Conservation (phyloP, 2,329 filamentous ascomycete genomes). For the Coniochaeta pulveracea region DNA sequence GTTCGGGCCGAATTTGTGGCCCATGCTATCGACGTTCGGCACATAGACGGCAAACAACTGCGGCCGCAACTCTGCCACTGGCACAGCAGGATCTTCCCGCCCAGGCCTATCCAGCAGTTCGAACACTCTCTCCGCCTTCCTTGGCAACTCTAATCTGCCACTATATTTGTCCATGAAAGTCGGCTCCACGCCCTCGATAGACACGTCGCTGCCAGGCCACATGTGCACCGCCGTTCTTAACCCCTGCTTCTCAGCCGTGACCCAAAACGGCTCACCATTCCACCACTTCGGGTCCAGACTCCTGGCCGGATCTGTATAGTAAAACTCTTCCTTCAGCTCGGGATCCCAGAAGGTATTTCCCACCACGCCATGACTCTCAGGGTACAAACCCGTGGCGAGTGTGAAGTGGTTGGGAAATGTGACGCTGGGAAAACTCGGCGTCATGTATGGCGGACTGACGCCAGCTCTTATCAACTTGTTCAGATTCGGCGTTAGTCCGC, state of each 20-base stretch:
- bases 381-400: constrained; percentile 81
- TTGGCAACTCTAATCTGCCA: constrained; percentile 57
- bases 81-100: constrained; percentile 42
- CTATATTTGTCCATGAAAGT: constrained; percentile 80
- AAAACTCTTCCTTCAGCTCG: constrained; percentile 64
- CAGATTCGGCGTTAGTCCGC: constrained; percentile 72
- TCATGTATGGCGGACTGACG: constrained; percentile 85
- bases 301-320: constrained; percentile 64
- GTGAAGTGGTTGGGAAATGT: constrained; percentile 98
- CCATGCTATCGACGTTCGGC: constrained; percentile 78
- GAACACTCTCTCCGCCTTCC: constrained; percentile 71
- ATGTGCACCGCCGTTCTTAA: constrained; percentile 81
- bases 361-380: constrained; percentile 85
- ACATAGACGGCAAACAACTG: constrained; percentile 93
- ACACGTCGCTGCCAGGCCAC: constrained; percentile 95
- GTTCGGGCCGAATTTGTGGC: constrained; percentile 85
- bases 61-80: constrained; percentile 50
- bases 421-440: constrained; percentile 87
- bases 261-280: constrained; percentile 89
- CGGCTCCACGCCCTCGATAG: constrained; percentile 64
- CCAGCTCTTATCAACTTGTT: constrained; percentile 70
- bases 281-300: constrained; percentile 89
- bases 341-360: constrained; percentile 95
- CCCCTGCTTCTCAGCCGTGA: constrained; percentile 75
- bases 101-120: constrained; percentile 79